Base-by-base conservation (phyloP, 306 rosid genomes). In the Gastrolobium bilobum region DNA sequence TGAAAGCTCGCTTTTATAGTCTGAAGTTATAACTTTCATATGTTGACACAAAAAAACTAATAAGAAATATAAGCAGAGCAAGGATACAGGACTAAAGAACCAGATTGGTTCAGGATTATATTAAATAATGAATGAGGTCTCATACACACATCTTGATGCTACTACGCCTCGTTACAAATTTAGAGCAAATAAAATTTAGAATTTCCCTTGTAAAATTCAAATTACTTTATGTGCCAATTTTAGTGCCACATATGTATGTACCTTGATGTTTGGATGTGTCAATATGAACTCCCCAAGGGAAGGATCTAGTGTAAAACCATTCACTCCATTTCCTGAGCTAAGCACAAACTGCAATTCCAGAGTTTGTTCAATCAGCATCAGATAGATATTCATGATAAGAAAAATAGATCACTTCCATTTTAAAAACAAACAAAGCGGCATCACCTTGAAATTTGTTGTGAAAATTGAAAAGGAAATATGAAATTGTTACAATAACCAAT, bases 261-360 rank as follows among this genome's bases (percentile, higher is more conserved):
- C 97, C 97, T 91, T 88, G 84, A 95, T 90, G 67, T 91, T 89
- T 53, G 99, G 97, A 77, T 95, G 97, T 77, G 97, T 95, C 77
- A 95, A 83, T 84, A 95, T 95, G 90, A 95, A 95, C 92, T 95
- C 99, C 39, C 99, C 97, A 50, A 95, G 99, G 60, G 88, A 87
- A 71, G 99, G 99, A 76, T 94, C 99, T 63, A 92, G 97, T 14
- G 99, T 91, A 87, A 95, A 95, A 50, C 98, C 98, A 81, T 92
- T 87, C 37, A 88, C 98, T 26, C 99, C 99, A 58, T 60, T 68
- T 73, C 97, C 97, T 64, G 97, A 82, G 87, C 95, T 91, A 38
- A 95, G 74, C 82, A 95, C 99, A 5, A 95, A 79, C 99, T 95
- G 86, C 79, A 68, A 58, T 35, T 64, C 65, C 73, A 82, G 3